Evolutionary conservation across 805 yeast genomes (phyloP).

Genomic region (Monosporozyma aquatica): DNA sequence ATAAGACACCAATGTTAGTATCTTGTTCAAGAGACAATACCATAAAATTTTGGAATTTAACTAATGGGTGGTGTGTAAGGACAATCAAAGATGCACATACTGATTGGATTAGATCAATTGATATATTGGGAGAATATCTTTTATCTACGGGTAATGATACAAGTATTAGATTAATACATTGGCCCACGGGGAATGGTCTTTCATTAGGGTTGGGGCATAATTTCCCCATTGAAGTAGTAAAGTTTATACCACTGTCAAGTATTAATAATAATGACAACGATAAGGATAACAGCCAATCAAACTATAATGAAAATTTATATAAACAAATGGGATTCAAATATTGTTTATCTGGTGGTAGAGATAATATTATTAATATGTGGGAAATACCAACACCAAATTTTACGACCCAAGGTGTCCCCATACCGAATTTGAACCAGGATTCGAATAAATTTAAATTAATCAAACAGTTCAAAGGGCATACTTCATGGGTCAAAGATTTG

Average conservation of each 20-base stretch:
- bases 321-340: slow-evolving; percentile 52
- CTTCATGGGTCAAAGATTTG: slow-evolving; percentile 70
- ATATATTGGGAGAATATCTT: slow-evolving; percentile 47
- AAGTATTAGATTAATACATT: slow-evolving; percentile 57
- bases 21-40: slow-evolving; percentile 58
- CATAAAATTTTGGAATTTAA: slow-evolving; percentile 57
- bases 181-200: slow-evolving; percentile 56
- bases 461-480: slow-evolving; percentile 59
- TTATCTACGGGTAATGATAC: slow-evolving; percentile 76
- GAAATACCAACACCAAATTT: slow-evolving; percentile 56
- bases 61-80: slow-evolving; percentile 55
- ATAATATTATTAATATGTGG: slow-evolving; percentile 69
- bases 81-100: slow-evolving; percentile 64
- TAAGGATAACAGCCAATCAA: no score
- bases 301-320: slow-evolving; percentile 11
- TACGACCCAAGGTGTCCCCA: slow-evolving; percentile 46
- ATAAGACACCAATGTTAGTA: slow-evolving; percentile 34
- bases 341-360: slow-evolving; percentile 73
- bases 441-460: slow-evolving; percentile 52
- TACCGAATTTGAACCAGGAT: slow-evolving; percentile 34
- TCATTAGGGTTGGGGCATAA: slow-evolving; percentile 65
- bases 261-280: background rate
- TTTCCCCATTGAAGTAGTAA: slow-evolving; percentile 72
- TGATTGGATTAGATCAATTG: slow-evolving; percentile 78
- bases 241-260: slow-evolving; percentile 49